Evolutionary conservation across 495 filamentous ascomycete species (phyloP).

Genomic region (Talaromyces liani): DNA sequence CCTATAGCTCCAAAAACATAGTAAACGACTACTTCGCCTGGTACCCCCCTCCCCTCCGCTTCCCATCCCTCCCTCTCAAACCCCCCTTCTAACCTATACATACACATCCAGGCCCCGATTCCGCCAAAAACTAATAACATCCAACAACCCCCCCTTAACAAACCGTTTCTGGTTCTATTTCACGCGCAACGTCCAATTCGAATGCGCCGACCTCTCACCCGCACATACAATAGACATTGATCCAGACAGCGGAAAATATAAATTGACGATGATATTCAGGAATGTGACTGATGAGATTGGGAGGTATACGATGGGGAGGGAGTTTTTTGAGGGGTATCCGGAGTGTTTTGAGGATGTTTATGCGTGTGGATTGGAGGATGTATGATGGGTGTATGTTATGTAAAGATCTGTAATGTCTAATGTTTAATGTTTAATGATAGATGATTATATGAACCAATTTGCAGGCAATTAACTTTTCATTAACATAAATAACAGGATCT

Average conservation of each 20-base stretch:
- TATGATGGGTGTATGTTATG: background rate
- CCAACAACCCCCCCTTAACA: background rate
- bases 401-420: background rate
- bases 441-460: background rate
- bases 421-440: background rate
- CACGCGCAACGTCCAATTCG: background rate
- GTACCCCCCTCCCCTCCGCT: background rate
- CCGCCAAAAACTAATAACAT: conserved; percentile 1
- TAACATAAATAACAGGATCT: background rate
- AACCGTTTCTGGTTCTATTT: conserved; percentile 4
- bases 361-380: background rate
- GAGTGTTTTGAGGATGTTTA: conserved; percentile 3
- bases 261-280: background rate
- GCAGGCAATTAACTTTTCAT: background rate
- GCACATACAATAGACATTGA: background rate
- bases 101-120: background rate
- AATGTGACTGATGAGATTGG: background rate
- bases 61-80: background rate
- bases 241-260: background rate
- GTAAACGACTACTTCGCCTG: conserved; percentile 5
- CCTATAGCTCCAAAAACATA: background rate
- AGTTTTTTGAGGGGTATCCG: conserved; percentile 1
- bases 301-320: conserved; percentile 1
- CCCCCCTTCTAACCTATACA: background rate
- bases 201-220: background rate